Evolutionary conservation across 2,329 filamentous ascomycete genomes (phyloP).

Genomic region (Biscogniauxia sp.): DNA sequence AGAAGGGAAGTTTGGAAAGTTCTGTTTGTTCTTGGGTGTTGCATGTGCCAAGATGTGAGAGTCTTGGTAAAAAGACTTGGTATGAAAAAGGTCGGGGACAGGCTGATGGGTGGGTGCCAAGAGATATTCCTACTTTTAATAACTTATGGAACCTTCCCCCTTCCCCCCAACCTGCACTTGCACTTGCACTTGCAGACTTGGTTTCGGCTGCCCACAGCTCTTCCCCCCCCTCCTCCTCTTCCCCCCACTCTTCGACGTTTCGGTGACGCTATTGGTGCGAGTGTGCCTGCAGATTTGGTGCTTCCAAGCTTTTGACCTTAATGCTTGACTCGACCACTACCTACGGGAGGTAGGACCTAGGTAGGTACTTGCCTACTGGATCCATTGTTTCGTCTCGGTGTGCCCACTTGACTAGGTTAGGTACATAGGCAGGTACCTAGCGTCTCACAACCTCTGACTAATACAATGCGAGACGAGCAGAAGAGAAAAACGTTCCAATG

Average conservation of each 20-base stretch:
- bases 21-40: slow-evolving; percentile 22
- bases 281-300: background rate
- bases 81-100: slow-evolving; percentile 20
- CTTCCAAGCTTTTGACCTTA: background rate
- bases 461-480: background rate
- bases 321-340: background rate
- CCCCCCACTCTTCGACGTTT: too few species aligned
- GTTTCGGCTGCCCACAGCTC: background rate
- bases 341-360: too few species aligned
- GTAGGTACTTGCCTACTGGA: background rate
- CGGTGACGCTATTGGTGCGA: too few species aligned
- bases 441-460: background rate
- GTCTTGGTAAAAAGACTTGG: slow-evolving; percentile 30
- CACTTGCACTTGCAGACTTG: background rate
- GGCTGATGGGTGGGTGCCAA: slow-evolving; percentile 24
- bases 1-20: slow-evolving; percentile 15
- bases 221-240: too few species aligned
- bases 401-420: background rate
- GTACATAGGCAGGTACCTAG: background rate
- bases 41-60: slow-evolving; percentile 32
- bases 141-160: background rate
- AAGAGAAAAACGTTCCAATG: background rate
- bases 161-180: too few species aligned
- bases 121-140: slow-evolving; percentile 23
- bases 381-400: background rate